A percentile compares a stretch with the other conserved stretches of the same genome.
These are phyloP conservation scores for Canavalia ensiformis DNA, from an alignment of 306 rosid genomes.

Conservation along the genomic window DNA sequence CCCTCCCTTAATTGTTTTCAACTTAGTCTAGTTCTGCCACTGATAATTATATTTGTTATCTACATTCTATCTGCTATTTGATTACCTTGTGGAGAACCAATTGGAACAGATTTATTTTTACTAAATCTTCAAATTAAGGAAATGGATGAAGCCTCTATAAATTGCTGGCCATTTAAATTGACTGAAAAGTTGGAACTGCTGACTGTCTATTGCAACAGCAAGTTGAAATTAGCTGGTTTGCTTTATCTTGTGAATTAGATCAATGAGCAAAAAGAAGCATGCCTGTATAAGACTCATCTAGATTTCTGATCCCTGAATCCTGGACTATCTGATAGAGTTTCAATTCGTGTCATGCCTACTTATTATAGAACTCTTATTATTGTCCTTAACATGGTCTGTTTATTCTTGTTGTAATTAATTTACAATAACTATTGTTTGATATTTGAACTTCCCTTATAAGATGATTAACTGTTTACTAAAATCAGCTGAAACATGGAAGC, in stretches of 20 bases:
- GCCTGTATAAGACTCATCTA: background rate
- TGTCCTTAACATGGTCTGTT: background rate
- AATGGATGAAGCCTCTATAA: constrained; percentile 14
- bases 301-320: background rate
- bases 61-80: constrained; percentile 2
- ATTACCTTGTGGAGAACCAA: background rate
- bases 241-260: background rate
- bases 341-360: background rate
- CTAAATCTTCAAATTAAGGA: background rate
- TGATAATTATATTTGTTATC: background rate
- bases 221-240: background rate
- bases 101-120: background rate
- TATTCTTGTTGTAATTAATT: background rate
- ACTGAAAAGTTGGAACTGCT: background rate
- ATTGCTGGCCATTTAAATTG: background rate
- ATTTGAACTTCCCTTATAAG: background rate
- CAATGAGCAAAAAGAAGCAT: background rate
- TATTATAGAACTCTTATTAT: background rate
- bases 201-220: background rate
- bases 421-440: constrained; percentile 7
- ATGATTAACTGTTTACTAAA: background rate
- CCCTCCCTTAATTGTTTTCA: background rate
- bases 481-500: constrained; percentile 23
- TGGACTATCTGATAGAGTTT: background rate
- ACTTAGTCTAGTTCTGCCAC: background rate